Evolutionary conservation across 805 yeast species (phyloP).

Genomic region (Metschnikowia matae): DNA sequence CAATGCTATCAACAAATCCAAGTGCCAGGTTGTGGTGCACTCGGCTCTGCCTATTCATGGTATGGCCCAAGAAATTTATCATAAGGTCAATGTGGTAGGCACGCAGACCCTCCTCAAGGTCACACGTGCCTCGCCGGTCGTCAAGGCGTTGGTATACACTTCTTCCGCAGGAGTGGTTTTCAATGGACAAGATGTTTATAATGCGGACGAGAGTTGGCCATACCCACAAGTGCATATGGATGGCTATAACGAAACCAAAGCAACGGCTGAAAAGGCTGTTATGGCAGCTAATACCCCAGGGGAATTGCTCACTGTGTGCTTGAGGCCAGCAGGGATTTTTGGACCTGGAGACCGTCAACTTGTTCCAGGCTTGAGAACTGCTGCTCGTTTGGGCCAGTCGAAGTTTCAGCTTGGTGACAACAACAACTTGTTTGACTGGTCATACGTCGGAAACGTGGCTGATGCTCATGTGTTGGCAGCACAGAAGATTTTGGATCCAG

Average conservation of each 20-base stretch:
- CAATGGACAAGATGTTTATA: slow-evolving; percentile 87
- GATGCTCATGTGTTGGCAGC: slow-evolving; percentile 95
- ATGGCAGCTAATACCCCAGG: slow-evolving; percentile 61
- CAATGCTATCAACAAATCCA: slow-evolving; percentile 52
- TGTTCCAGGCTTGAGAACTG: slow-evolving; percentile 86
- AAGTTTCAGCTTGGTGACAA: slow-evolving; percentile 94
- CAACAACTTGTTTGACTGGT: slow-evolving; percentile 91
- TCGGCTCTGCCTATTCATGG: slow-evolving; percentile 98
- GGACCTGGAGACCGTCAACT: slow-evolving; percentile 98
- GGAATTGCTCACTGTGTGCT: slow-evolving; percentile 70
- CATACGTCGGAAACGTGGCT: slow-evolving; percentile 98
- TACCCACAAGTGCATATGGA: slow-evolving; percentile 92
- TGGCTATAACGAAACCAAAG: slow-evolving; percentile 93
- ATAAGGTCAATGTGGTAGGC: slow-evolving; percentile 87
- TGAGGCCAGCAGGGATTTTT: slow-evolving; percentile 96
- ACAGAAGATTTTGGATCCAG: slow-evolving; percentile 54
- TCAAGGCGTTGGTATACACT: slow-evolving; percentile 81
- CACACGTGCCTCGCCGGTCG: slow-evolving; percentile 43
- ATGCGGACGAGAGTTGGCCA: slow-evolving; percentile 94
- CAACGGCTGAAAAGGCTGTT: slow-evolving; percentile 81
- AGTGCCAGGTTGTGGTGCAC: slow-evolving; percentile 80
- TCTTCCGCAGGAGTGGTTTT: slow-evolving; percentile 97
- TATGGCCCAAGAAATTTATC: slow-evolving; percentile 67
- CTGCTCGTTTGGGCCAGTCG: slow-evolving; percentile 79
- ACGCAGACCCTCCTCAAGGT: slow-evolving; percentile 70